Percentiles rank a stretch among this genome's conserved stretches.
phyloP scores from a whole-genome alignment of 129 eudicot species.

The Flaveria brownii region DNA sequence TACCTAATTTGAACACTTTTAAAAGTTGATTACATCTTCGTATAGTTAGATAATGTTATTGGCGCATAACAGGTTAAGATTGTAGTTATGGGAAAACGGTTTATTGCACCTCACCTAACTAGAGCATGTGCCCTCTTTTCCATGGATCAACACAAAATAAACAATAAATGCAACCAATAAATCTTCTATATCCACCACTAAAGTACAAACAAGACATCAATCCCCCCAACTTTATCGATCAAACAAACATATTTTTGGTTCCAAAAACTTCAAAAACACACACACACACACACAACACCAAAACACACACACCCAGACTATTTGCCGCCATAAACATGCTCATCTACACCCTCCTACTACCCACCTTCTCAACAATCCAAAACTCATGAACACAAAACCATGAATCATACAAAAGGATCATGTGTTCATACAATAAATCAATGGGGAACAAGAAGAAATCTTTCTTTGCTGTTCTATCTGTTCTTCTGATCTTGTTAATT shows the following conservation, averaged over 20 bases:
- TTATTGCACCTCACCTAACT: conserved; percentile 38
- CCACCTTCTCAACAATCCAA: conserved; percentile 25
- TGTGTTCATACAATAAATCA: conserved; percentile 13
- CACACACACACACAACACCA: conserved; percentile 4
- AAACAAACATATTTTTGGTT: conserved; percentile 28
- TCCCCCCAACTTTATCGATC: conserved; percentile 30
- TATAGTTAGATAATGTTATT: no score
- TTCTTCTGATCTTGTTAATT: conserved; percentile 48
- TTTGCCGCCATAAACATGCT: conserved; percentile 42
- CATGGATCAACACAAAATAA: conserved; percentile 27
- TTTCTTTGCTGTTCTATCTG: conserved; percentile 51
- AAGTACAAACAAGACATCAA: conserved; percentile 28
- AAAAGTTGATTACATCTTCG: no score
- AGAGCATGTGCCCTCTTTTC: conserved; percentile 12
- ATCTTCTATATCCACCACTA: conserved; percentile 23
- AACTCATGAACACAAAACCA: conserved; percentile 30
- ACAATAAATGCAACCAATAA: conserved; percentile 23
- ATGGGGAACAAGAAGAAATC: conserved; percentile 46
- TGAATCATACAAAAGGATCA: conserved; percentile 20
- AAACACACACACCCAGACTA: conserved; percentile 19
- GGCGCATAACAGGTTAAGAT: no score
- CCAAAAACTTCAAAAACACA: conserved; percentile 18
- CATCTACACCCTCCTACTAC: conserved; percentile 28
- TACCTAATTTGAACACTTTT: no score
- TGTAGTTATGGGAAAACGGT: neutral